Conservation (phyloP, 2,329 filamentous ascomycete species). For the Epichloe amarillans region DNA sequence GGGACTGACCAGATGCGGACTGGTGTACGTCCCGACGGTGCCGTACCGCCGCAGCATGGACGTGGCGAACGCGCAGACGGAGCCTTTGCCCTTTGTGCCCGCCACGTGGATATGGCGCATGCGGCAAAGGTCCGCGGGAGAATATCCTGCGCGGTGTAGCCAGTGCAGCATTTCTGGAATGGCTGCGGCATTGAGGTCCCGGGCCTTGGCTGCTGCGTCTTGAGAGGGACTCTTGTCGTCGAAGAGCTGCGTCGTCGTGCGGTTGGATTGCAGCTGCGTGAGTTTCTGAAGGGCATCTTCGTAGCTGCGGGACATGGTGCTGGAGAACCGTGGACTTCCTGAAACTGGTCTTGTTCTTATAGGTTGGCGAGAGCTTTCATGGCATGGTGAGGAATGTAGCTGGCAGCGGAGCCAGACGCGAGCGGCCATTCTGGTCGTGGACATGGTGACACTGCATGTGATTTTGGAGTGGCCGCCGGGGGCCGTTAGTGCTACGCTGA, state of each 20-base stretch:
- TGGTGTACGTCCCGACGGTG: slow-evolving; percentile 65
- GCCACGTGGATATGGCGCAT: slow-evolving; percentile 64
- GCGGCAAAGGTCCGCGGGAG: slow-evolving; percentile 30
- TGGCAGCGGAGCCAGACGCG: neutral
- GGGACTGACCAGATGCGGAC: slow-evolving; percentile 71
- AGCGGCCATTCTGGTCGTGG: neutral
- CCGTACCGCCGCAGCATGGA: slow-evolving; percentile 49
- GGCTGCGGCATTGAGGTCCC: slow-evolving; percentile 54
- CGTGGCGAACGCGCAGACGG: slow-evolving; percentile 71
- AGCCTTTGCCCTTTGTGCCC: slow-evolving; percentile 90
- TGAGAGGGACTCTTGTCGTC: slow-evolving; percentile 12
- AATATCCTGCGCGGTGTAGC: slow-evolving; percentile 62
- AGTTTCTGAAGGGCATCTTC: slow-evolving; percentile 61
- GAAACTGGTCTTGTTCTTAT: neutral
- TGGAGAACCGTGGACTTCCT: neutral
- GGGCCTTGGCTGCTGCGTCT: slow-evolving; percentile 34
- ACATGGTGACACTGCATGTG: neutral
- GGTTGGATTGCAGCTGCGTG: slow-evolving; percentile 69
- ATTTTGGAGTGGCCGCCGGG: no score
- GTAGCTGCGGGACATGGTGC: slow-evolving; percentile 26
- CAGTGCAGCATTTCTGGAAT: slow-evolving; percentile 74
- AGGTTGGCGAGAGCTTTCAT: neutral
- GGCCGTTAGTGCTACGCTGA: no score
- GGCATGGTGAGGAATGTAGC: neutral
- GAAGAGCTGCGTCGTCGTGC: slow-evolving; percentile 44